Evolutionary conservation across 306 rosid genomes (phyloP).

Genomic region (Fragaria nilgerrensis): DNA sequence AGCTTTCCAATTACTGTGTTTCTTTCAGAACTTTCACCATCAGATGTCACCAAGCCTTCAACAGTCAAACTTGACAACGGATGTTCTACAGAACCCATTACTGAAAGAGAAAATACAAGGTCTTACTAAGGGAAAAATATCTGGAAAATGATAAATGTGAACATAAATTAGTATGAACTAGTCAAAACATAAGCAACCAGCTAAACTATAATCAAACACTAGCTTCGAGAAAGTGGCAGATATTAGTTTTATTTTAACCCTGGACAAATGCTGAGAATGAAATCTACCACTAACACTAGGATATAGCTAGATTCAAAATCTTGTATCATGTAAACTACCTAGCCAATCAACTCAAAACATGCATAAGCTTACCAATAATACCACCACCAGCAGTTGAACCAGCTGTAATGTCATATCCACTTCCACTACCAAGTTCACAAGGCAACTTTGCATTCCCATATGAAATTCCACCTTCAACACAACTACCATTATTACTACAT

Average conservation of each 20-base stretch:
- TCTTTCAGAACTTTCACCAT: constrained; percentile 70
- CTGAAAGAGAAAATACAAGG: constrained; percentile 44
- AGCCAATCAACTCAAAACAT: constrained; percentile 18
- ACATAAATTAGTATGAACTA: constrained; percentile 9
- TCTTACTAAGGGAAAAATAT: constrained; percentile 8
- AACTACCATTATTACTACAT: constrained; percentile 47
- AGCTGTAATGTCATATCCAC: constrained; percentile 61
- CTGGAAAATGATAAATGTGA: constrained; percentile 4
- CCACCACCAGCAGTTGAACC: constrained; percentile 90
- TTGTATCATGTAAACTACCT: constrained; percentile 8
- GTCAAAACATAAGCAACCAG: not conserved
- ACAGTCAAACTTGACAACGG: constrained; percentile 80
- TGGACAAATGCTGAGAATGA: not conserved
- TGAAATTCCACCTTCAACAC: constrained; percentile 73
- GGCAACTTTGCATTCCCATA: constrained; percentile 78
- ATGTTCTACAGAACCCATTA: constrained; percentile 84
- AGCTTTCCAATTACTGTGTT: constrained; percentile 23
- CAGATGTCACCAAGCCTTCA: constrained; percentile 68
- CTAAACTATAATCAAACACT: not conserved
- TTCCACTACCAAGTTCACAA: constrained; percentile 99
- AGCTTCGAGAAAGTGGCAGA: not conserved
- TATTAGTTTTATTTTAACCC: not conserved
- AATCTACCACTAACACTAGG: not conserved
- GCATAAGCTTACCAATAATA: constrained; percentile 63
- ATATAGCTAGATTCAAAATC: not conserved